Percentiles rank a stretch among this genome's conserved stretches.
These are phyloP conservation scores for Colletotrichum somersetense DNA, from an alignment of 2,329 filamentous ascomycete genomes.

Conservation along the genomic window DNA sequence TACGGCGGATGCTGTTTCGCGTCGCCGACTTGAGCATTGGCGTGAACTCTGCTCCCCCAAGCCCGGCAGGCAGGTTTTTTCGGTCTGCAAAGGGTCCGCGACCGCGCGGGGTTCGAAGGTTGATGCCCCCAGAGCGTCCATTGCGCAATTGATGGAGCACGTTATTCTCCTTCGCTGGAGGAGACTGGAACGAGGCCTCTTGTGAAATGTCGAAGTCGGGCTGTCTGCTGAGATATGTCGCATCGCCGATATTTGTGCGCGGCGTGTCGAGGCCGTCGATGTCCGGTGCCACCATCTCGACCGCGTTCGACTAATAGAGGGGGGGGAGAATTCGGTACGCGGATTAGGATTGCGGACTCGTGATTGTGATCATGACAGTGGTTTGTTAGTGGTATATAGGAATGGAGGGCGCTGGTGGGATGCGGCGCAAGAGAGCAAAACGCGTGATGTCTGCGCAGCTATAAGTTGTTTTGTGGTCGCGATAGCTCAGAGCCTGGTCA, in stretches of 20 bases:
- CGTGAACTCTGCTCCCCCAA: slow-evolving; percentile 86
- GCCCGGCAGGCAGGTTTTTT: slow-evolving; percentile 75
- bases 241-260: slow-evolving; percentile 85
- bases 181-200: slow-evolving; percentile 85
- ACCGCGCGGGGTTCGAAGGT: slow-evolving; percentile 79
- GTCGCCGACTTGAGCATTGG: slow-evolving; percentile 88
- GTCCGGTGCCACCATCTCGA: slow-evolving; percentile 74
- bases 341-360: slow-evolving; percentile 29
- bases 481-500: slow-evolving; percentile 26
- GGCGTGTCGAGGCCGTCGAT: slow-evolving; percentile 83
- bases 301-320: slow-evolving; percentile 38
- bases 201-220: slow-evolving; percentile 86
- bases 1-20: slow-evolving; percentile 75
- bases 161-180: slow-evolving; percentile 79
- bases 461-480: slow-evolving; percentile 17
- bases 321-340: slow-evolving; percentile 12
- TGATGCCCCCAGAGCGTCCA: slow-evolving; percentile 68
- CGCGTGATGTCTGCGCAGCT: slow-evolving; percentile 9
- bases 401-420: slow-evolving; percentile 13
- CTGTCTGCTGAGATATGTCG: slow-evolving; percentile 79
- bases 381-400: slow-evolving; percentile 2
- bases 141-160: slow-evolving; percentile 81
- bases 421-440: slow-evolving; percentile 24
- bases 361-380: slow-evolving; percentile 31
- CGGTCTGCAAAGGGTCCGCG: slow-evolving; percentile 79